Percentiles rank a stretch among this genome's conserved stretches.
phyloP scores from a whole-genome alignment of 139 green algal genomes.

The Volvox reticuliferus region DNA sequence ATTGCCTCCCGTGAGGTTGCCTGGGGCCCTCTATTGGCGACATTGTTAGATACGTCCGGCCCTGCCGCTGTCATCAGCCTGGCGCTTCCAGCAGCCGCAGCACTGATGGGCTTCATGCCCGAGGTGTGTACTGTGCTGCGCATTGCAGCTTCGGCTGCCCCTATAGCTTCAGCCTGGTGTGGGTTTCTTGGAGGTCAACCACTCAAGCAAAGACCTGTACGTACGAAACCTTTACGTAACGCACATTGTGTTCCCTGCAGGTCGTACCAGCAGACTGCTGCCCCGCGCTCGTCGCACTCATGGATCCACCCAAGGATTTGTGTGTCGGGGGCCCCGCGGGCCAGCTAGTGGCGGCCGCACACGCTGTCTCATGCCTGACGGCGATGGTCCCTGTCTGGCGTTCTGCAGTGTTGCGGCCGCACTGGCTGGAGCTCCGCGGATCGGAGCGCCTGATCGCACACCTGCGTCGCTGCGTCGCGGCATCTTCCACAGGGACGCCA shows the following conservation, averaged over 20 bases:
- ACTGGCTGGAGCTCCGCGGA: neutral
- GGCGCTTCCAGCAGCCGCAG: neutral
- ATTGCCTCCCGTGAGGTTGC: constrained; percentile 2
- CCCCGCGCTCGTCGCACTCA: neutral
- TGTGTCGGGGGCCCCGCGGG: constrained; percentile 1
- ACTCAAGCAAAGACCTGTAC: too few relatives aligned
- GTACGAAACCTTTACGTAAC: too few relatives aligned
- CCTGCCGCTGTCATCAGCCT: neutral
- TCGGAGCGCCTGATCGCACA: neutral
- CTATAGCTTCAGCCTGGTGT: too few relatives aligned
- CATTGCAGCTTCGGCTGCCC: too few relatives aligned
- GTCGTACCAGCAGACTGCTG: too few relatives aligned
- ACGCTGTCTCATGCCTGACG: neutral
- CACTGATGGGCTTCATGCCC: neutral
- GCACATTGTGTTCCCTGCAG: too few relatives aligned
- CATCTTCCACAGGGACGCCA: too few relatives aligned
- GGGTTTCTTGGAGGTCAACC: too few relatives aligned
- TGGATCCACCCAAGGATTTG: neutral
- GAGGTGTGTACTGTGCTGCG: constrained; percentile 2
- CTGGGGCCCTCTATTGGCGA: neutral
- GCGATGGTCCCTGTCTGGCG: constrained; percentile 16
- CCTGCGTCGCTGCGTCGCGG: neutral
- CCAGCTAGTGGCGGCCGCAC: neutral
- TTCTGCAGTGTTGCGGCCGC: neutral
- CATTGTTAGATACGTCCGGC: neutral